Conservation (phyloP, 345 rosid genomes). For the Mallotus nudiflorus region DNA sequence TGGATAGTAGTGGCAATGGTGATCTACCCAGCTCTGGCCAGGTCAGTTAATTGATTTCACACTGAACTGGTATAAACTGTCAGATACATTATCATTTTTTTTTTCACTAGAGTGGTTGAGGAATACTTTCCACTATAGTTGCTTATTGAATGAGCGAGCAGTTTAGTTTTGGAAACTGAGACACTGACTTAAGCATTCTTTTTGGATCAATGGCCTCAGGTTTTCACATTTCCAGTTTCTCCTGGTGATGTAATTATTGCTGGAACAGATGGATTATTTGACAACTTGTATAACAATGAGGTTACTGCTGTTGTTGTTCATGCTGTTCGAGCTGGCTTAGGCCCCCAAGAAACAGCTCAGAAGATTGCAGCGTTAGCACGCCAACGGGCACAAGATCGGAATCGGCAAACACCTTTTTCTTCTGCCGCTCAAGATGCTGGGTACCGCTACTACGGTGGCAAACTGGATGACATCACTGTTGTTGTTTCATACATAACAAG, state of each 20-base stretch:
- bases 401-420: slow-evolving; percentile 35
- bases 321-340: slow-evolving; percentile 21
- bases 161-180: neutral
- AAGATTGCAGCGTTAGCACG: slow-evolving; percentile 37
- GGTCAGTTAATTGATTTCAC: slow-evolving; percentile 15
- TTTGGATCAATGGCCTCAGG: slow-evolving; percentile 20
- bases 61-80: neutral
- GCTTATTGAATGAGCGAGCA: neutral
- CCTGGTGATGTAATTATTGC: slow-evolving; percentile 33
- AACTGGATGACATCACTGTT: slow-evolving; percentile 38
- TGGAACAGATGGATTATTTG: slow-evolving; percentile 39
- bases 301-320: slow-evolving; percentile 30
- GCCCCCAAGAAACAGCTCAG: slow-evolving; percentile 31
- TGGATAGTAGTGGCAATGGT: slow-evolving; percentile 22
- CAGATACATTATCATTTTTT: neutral
- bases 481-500: slow-evolving; percentile 28
- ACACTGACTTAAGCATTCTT: neutral
- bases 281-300: slow-evolving; percentile 35
- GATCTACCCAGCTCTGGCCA: slow-evolving; percentile 37
- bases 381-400: slow-evolving; percentile 29
- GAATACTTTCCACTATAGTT: neutral
- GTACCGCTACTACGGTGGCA: slow-evolving; percentile 38
- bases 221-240: slow-evolving; percentile 30
- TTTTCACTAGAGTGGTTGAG: neutral
- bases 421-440: slow-evolving; percentile 39